A percentile compares a stretch with the other conserved stretches of the same genome.
These are phyloP conservation scores for Aspergillus intermedius DNA, from an alignment of 2,329 filamentous ascomycete genomes.

Conservation along the genomic window DNA sequence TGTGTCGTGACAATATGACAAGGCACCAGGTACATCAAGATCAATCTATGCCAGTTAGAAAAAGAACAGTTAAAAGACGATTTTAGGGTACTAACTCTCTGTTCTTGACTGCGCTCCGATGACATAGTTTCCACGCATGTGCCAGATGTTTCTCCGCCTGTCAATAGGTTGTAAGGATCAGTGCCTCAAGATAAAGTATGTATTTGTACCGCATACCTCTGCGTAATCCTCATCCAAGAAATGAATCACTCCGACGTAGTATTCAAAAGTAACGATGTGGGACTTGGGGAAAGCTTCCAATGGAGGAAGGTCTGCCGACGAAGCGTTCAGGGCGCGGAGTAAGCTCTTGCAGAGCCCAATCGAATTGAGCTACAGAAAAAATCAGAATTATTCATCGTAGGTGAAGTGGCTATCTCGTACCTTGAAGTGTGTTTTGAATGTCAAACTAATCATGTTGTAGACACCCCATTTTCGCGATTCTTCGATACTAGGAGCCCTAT, in stretches of 20 bases:
- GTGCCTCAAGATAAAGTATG: neutral
- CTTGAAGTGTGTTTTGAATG: slow-evolving; percentile 99
- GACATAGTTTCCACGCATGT: slow-evolving; percentile 75
- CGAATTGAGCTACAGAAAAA: slow-evolving; percentile 60
- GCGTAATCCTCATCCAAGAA: slow-evolving; percentile 93
- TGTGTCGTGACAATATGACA: slow-evolving; percentile 86
- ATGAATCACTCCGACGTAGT: slow-evolving; percentile 87
- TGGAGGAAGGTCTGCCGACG: slow-evolving; percentile 70
- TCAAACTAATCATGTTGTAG: slow-evolving; percentile 86
- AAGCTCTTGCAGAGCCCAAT: slow-evolving; percentile 87
- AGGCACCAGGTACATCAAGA: slow-evolving; percentile 89
- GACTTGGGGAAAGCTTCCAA: slow-evolving; percentile 76
- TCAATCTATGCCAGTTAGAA: slow-evolving; percentile 54
- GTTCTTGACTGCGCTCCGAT: slow-evolving; percentile 65
- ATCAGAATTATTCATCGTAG: slow-evolving; percentile 4
- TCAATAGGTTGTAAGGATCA: slow-evolving; percentile 4
- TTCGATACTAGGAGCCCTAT: slow-evolving; percentile 64
- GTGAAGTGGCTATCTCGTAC: slow-evolving; percentile 24
- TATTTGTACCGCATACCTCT: slow-evolving; percentile 47
- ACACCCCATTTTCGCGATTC: slow-evolving; percentile 97
- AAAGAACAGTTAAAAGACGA: neutral
- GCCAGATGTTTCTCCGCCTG: slow-evolving; percentile 75
- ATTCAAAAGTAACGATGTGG: slow-evolving; percentile 92
- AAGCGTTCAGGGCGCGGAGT: slow-evolving; percentile 72
- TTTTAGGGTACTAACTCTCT: slow-evolving; percentile 57